Conservation (phyloP, 2,329 filamentous ascomycete genomes). For the Didymella pinodella region DNA sequence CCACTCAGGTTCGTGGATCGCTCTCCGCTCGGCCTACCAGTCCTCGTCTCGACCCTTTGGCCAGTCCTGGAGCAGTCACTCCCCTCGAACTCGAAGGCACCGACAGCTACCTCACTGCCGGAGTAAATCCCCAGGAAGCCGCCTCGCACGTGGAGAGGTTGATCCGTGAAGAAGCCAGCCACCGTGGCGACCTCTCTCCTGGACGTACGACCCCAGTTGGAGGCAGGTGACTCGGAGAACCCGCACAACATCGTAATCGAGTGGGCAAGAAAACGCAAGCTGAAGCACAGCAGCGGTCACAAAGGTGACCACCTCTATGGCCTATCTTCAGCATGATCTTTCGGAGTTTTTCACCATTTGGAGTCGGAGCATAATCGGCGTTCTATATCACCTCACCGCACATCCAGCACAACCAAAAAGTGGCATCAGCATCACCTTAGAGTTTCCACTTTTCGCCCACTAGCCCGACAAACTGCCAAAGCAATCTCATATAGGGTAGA, state of each 20-base stretch:
- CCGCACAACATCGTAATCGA: constrained; percentile 11
- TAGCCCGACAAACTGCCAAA: constrained; percentile 6
- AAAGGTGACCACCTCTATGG: constrained; percentile 9
- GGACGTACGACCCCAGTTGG: constrained; percentile 41
- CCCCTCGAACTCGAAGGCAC: constrained; percentile 59
- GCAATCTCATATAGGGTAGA: constrained; percentile 8
- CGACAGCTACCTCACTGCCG: constrained; percentile 58
- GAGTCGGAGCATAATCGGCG: constrained; percentile 45
- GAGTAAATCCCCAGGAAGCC: constrained; percentile 50
- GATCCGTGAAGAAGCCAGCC: constrained; percentile 55
- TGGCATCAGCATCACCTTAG: constrained; percentile 19
- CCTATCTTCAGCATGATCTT: constrained; percentile 9
- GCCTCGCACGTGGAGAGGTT: constrained; percentile 56
- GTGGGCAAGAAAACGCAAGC: constrained; percentile 14
- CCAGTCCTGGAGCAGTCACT: constrained; percentile 61
- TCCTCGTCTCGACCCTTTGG: constrained; percentile 58
- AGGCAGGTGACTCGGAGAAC: constrained; percentile 42
- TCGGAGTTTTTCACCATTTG: constrained; percentile 25
- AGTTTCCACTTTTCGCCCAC: constrained; percentile 20
- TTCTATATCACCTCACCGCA: constrained; percentile 36
- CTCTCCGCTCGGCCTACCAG: constrained; percentile 52
- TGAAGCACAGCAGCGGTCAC: constrained; percentile 12
- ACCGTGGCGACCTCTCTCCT: constrained; percentile 47
- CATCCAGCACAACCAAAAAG: constrained; percentile 15
- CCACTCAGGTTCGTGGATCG: constrained; percentile 34